Evolutionary conservation across 495 filamentous ascomycete species (phyloP), one percentile per base, ranked within the genome.

Genomic region (Polyplosphaeria fusca): DNA sequence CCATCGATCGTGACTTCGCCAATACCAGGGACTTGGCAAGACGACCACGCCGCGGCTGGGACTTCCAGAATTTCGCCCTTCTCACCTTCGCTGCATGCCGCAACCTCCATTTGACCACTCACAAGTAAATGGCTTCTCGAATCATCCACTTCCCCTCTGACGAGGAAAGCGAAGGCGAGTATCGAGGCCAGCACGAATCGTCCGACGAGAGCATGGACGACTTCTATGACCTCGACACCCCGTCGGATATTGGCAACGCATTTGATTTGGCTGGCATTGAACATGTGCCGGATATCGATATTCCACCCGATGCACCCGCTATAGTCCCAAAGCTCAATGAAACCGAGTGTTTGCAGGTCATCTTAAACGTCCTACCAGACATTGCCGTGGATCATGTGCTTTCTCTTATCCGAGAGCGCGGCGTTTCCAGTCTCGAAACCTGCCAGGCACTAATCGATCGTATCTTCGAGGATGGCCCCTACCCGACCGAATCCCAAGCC

Each of bases 301-400:
- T 58, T 19, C 48, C 43, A 28, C 48, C 57, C 35, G 37, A 41
- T 14, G 2, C 45, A 19, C 19, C 25, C 28, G n/a, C 7, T 25
- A n/a, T 28, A 42, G 12, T 32, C 9, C 9, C 5, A 19, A 23
- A 23, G 4, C 27, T 67, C 42, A 61, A 45, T 11, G 65, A 58
- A 38, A 62, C 64, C 2, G 39, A 46, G 11, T 70, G 67, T 39
- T 51, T 72, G n/a, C 62, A 67, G 43, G 47, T 56, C 11, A 51
- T 74, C 20, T 52, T 70, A 2, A 65, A 70, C 32, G 64, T 74
- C 19, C 66, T 74, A 40, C 70, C 70, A 19, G 67, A 72, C 39
- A 69, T 74, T 39, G 42, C 52, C 18, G 58, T 66, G 30, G 63
- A 73, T 11, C 52, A 72, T 48, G 68, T 70, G 19, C 35, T 56